Conservation (phyloP, 2,329 filamentous ascomycete genomes). For the Calonectria hawksworthii region DNA sequence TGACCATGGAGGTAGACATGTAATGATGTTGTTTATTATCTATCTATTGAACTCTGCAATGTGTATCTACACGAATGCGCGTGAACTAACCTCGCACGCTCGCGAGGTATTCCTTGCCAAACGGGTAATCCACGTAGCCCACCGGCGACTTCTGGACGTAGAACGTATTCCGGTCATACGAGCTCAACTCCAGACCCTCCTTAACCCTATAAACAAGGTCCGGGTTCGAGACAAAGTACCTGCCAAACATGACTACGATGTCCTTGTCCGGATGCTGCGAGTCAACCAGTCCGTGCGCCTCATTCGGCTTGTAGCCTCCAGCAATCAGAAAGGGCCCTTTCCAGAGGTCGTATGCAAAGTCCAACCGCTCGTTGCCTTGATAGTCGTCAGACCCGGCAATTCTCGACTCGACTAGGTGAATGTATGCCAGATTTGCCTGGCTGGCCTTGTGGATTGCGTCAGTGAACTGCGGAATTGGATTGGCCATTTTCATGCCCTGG, state of each 20-base stretch:
- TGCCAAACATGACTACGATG: constrained; percentile 51
- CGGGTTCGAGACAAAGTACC: constrained; percentile 50
- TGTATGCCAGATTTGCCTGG: constrained; percentile 68
- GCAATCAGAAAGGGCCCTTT: constrained; percentile 50
- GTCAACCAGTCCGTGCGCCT: constrained; percentile 48
- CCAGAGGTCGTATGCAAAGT: constrained; percentile 54
- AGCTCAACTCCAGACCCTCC: constrained; percentile 43
- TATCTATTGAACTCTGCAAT: neutral
- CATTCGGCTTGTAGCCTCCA: constrained; percentile 48
- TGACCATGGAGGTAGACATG: no score
- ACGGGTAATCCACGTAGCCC: constrained; percentile 50
- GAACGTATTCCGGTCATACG: constrained; percentile 46
- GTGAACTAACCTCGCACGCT: neutral
- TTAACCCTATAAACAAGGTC: constrained; percentile 44
- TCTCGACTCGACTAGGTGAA: constrained; percentile 73
- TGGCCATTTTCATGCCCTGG: constrained; percentile 73
- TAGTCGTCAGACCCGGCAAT: constrained; percentile 59
- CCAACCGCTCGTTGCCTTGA: constrained; percentile 50
- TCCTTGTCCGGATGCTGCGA: constrained; percentile 47
- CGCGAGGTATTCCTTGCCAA: constrained; percentile 34
- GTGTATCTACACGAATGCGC: neutral
- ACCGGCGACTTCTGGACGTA: constrained; percentile 34
- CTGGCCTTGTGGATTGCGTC: constrained; percentile 67
- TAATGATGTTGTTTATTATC: no score
- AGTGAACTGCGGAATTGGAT: constrained; percentile 74